Percentiles rank a stretch among this genome's conserved stretches.
phyloP scores from a whole-genome alignment of 1,284 basidiomycete species.

The Rhodotorula sp. region DNA sequence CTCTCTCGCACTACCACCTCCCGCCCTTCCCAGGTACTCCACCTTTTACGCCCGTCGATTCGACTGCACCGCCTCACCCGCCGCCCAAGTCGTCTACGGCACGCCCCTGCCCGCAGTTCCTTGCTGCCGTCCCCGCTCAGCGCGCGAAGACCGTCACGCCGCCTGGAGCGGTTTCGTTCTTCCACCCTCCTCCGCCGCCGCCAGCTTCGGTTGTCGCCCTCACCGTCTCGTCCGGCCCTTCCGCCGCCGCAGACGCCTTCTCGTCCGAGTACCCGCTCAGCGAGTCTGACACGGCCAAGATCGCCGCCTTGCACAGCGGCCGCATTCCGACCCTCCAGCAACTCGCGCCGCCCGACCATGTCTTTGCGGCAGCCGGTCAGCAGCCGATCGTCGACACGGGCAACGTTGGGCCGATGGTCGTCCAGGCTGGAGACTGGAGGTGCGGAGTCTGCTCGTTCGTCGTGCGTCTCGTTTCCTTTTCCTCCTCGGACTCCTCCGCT shows the following conservation, averaged over 20 bases:
- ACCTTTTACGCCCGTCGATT: no score
- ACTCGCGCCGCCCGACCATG: conserved; percentile 20
- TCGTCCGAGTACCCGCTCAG: conserved; percentile 17
- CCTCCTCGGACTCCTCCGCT: neutral
- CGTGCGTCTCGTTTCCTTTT: conserved; percentile 25
- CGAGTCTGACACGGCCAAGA: conserved; percentile 16
- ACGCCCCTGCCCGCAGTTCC: no score
- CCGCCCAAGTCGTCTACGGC: no score
- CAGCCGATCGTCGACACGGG: conserved; percentile 44
- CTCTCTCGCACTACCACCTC: no score
- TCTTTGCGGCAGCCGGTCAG: neutral
- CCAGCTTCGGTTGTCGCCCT: neutral
- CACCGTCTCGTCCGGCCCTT: neutral
- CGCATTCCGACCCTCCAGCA: conserved; percentile 30
- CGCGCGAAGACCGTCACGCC: no score
- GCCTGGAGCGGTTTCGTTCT: neutral
- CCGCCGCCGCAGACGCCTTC: no score
- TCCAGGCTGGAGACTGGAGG: conserved; percentile 49
- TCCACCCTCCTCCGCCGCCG: neutral
- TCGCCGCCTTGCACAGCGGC: conserved; percentile 33
- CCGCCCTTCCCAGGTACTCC: no score
- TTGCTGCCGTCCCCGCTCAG: no score
- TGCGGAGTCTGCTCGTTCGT: conserved; percentile 47
- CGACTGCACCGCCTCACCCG: no score
- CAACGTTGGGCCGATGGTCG: conserved; percentile 48